Conservation (phyloP, 1,284 basidiomycete species). For the Sanghuangporus baumii region DNA sequence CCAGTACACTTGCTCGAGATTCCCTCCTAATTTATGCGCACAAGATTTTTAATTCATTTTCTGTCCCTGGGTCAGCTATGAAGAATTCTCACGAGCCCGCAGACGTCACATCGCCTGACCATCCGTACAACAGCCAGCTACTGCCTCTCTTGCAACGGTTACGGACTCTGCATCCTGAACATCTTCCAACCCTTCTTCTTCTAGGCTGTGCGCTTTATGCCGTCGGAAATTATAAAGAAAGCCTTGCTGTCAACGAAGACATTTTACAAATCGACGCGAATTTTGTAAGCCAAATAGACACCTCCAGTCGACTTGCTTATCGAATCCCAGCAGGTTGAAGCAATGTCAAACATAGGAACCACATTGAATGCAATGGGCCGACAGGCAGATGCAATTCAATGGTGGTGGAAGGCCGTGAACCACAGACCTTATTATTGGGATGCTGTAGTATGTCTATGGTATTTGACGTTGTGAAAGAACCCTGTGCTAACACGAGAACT, state of each 20-base stretch:
- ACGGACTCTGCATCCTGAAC: conserved; percentile 24
- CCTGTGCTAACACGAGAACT: neutral
- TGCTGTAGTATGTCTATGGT: conserved; percentile 29
- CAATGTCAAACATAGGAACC: conserved; percentile 48
- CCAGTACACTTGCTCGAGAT: conserved; percentile 22
- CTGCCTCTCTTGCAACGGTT: conserved; percentile 28
- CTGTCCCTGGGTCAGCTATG: neutral
- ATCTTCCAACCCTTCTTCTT: conserved; percentile 31
- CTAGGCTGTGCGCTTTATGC: conserved; percentile 32
- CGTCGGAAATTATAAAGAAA: conserved; percentile 25
- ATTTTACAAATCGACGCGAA: conserved; percentile 29
- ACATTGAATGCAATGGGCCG: conserved; percentile 35
- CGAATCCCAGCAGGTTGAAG: conserved; percentile 31
- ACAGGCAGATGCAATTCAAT: conserved; percentile 33
- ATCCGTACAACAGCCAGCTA: conserved; percentile 18
- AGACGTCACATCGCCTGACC: conserved; percentile 9
- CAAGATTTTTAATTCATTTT: conserved; percentile 21
- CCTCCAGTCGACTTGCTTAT: neutral
- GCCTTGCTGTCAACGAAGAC: conserved; percentile 16
- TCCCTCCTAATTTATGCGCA: conserved; percentile 25
- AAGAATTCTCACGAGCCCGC: neutral
- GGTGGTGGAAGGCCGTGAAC: conserved; percentile 41
- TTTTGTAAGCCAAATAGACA: conserved; percentile 27
- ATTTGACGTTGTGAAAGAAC: conserved; percentile 7
- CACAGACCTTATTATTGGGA: conserved; percentile 38